Conservation (phyloP, 208 protist genomes). For the Acanthamoeba culbertsoni region DNA sequence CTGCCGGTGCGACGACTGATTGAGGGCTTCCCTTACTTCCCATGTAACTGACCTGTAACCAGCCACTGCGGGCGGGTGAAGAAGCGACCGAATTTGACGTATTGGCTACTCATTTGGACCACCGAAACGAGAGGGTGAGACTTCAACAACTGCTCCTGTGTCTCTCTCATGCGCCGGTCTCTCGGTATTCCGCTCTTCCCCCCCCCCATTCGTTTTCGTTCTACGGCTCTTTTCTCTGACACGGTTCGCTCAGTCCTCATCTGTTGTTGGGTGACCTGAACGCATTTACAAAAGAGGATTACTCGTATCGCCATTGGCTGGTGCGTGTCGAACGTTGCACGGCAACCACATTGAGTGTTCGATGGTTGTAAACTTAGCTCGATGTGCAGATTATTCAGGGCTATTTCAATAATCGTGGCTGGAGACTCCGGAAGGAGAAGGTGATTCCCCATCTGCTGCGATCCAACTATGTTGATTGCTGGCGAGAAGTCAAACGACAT, state of each 20-base stretch:
- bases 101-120: slow-evolving; percentile 1
- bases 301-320: neutral
- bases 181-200: neutral
- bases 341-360: neutral
- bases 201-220: neutral
- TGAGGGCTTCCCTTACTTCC: neutral
- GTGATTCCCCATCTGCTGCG: neutral
- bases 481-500: neutral
- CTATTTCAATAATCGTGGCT: neutral
- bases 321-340: neutral
- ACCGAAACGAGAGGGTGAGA: neutral
- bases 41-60: neutral
- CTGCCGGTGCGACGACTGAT: neutral
- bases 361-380: neutral
- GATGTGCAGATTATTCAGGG: neutral
- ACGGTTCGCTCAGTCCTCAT: neutral
- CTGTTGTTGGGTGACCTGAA: slow-evolving; percentile 28
- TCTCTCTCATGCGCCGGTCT: neutral
- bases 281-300: neutral
- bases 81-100: neutral
- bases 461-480: neutral
- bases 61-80: neutral
- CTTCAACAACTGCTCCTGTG: neutral
- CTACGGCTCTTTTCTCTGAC: neutral
- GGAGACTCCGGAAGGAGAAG: neutral